These are phyloP conservation scores for Coniferiporia sulphurascens DNA, from an alignment of 1,284 basidiomycete genomes.

Conservation along the genomic window DNA sequence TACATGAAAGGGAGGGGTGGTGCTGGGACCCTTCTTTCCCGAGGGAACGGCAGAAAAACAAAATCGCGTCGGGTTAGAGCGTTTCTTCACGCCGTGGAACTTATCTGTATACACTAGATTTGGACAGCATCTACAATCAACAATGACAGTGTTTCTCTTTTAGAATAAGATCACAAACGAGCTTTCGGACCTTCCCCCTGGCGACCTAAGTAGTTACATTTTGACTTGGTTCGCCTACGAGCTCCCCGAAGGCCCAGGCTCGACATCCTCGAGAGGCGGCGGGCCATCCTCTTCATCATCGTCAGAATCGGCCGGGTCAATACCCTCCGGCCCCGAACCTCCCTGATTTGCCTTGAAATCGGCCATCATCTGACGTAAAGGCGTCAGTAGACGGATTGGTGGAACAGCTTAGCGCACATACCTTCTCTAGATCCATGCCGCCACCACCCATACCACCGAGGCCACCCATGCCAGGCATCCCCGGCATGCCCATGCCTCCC, in stretches of 20 bases:
- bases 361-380: slow-evolving; percentile 54
- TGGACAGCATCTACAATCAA: slow-evolving; percentile 3
- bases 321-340: slow-evolving; percentile 31
- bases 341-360: slow-evolving; percentile 45
- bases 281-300: slow-evolving; percentile 54
- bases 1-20: too few species aligned
- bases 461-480: slow-evolving; percentile 35
- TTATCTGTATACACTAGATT: background rate
- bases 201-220: background rate
- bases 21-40: too few species aligned
- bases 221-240: background rate
- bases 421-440: slow-evolving; percentile 56
- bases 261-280: slow-evolving; percentile 69
- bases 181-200: background rate
- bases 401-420: slow-evolving; percentile 22
- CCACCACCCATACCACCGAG: slow-evolving; percentile 27
- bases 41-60: too few species aligned
- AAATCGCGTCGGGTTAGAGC: too few species aligned
- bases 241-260: slow-evolving; percentile 24
- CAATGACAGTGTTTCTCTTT: background rate
- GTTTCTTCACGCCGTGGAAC: too few species aligned
- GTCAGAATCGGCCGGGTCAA: slow-evolving; percentile 41
- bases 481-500: slow-evolving; percentile 39
- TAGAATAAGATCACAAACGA: background rate
- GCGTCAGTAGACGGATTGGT: background rate